phyloP scores from a whole-genome alignment of 1,284 basidiomycete genomes.

The Leccinum holopus region DNA sequence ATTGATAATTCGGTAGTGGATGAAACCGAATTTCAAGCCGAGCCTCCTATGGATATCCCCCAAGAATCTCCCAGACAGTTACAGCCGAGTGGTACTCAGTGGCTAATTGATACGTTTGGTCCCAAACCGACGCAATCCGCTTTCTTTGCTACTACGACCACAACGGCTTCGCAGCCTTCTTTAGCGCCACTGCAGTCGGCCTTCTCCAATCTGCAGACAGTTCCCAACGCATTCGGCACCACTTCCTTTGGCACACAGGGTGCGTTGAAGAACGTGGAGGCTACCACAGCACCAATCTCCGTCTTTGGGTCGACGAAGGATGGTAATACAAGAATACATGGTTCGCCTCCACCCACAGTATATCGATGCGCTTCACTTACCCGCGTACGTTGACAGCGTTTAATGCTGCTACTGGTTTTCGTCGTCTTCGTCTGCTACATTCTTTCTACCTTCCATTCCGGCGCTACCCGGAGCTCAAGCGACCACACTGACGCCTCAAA shows the following conservation, averaged over 20 bases:
- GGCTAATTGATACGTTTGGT: constrained; percentile 40
- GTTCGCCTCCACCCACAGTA: constrained; percentile 1
- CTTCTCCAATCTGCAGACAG: constrained; percentile 42
- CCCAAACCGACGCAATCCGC: constrained; percentile 29
- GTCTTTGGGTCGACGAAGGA: constrained; percentile 24
- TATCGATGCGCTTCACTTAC: neutral
- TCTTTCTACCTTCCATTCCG: constrained; percentile 1
- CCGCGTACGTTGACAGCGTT: neutral
- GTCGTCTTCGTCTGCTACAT: constrained; percentile 23
- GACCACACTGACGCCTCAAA: constrained; percentile 1
- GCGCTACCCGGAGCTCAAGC: neutral
- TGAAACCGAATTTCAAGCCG: constrained; percentile 29
- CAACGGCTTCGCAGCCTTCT: constrained; percentile 15
- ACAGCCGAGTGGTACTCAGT: constrained; percentile 39
- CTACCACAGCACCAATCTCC: constrained; percentile 5
- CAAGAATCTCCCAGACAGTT: constrained; percentile 15
- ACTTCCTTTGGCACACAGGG: constrained; percentile 22
- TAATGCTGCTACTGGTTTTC: constrained; percentile 7
- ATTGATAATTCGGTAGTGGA: constrained; percentile 27
- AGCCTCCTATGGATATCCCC: constrained; percentile 1
- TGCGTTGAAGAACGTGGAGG: constrained; percentile 3
- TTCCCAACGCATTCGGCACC: constrained; percentile 36
- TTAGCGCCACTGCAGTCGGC: constrained; percentile 32
- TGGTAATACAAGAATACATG: constrained; percentile 15
- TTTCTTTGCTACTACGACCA: constrained; percentile 7